Evolutionary conservation across 2,329 filamentous ascomycete genomes (phyloP), one percentile per base, ranked within the genome.

Genomic region (Hymenoscyphus salicellus): DNA sequence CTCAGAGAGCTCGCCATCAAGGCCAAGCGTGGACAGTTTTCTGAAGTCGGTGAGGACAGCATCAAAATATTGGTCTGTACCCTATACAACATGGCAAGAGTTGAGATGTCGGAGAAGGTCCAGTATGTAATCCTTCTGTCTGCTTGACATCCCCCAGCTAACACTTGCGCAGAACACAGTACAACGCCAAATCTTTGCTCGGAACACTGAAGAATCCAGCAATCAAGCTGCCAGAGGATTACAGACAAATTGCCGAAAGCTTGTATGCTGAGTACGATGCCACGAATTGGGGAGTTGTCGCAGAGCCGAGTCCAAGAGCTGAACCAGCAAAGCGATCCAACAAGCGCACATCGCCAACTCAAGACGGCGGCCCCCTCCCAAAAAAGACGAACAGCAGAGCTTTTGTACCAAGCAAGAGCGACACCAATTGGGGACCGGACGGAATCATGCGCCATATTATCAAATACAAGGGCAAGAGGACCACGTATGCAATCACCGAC

Each of bases 371-470:
- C 8, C 38, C n/a, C 41, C 8, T 52, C 20, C n/a, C 46, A 52
- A 52, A 52, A 14, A 52, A 26, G 46, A 52, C 26, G 20, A 23
- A 5, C 10, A 10, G 3, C 2, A 52, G 46, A 23, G 6, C 6
- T 6, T 28, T 20, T 30, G n/a, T 26, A 20, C 49, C 49, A 0
- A 30, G 5, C 33, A 7, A 16, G 10, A 55, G 36, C 10, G 30
- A 65, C 10, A 43, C 60, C 17, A 60, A 52, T 26, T 65, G 58
- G 36, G 63, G 63, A 11, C n/a, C 28, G 2, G 11, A 17, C 5
- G 60, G 63, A 1, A 28, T 56, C 23, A 65, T 65, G 63, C 60
- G 41, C n/a, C 23, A 57, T 14, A 65, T 65, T 17, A 26, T 3
- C 6, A 49, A 56, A 38, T 41, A 56, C n/a, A 32, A 62, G 36